phyloP scores from a whole-genome alignment of 208 protist genomes.

The Phytomonas francai region DNA sequence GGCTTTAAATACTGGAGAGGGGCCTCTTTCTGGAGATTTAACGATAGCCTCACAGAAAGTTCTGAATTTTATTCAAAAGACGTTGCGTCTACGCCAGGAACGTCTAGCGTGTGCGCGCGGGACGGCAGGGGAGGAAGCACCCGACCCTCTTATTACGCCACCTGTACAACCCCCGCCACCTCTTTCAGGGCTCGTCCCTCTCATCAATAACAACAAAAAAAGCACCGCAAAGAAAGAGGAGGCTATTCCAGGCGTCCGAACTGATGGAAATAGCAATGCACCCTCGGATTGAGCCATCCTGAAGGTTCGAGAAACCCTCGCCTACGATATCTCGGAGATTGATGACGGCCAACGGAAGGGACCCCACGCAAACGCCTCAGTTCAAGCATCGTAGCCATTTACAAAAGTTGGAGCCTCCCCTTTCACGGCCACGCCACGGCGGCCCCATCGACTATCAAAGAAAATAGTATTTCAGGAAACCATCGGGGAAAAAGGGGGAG shows the following conservation, averaged over 20 bases:
- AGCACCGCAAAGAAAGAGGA: neutral
- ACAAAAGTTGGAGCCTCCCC: neutral
- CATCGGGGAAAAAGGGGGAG: neutral
- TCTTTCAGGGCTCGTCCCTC: neutral
- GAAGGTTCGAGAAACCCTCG: neutral
- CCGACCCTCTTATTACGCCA: neutral
- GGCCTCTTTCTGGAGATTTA: neutral
- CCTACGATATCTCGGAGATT: neutral
- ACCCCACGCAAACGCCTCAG: neutral
- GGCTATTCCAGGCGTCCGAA: neutral
- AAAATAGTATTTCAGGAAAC: neutral
- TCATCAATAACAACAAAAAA: neutral
- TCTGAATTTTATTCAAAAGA: constrained; percentile 28
- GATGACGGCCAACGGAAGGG: neutral
- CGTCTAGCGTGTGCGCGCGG: constrained; percentile 26
- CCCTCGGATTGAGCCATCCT: neutral
- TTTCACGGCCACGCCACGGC: neutral
- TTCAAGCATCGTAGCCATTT: neutral
- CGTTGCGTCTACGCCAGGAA: constrained; percentile 14
- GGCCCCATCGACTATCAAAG: neutral
- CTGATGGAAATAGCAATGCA: neutral
- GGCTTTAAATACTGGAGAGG: neutral
- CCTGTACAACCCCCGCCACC: neutral
- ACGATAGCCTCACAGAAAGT: constrained; percentile 16
- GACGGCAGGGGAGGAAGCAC: neutral